Evolutionary conservation across 306 rosid species (phyloP).

Genomic region (Comarum palustre): DNA sequence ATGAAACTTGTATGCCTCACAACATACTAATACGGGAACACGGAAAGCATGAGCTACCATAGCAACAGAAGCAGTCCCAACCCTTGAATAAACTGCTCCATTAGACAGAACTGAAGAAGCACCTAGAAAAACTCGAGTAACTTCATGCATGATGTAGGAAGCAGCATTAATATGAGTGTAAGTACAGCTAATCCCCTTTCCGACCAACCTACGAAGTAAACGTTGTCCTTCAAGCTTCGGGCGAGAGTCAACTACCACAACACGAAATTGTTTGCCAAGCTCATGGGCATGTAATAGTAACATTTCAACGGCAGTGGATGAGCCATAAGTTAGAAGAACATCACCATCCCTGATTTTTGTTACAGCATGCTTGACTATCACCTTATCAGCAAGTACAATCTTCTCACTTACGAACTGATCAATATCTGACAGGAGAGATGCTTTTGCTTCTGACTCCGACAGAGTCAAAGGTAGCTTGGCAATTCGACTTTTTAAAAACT

Average conservation of each 20-base stretch:
- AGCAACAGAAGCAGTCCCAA: constrained; percentile 87
- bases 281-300: constrained; percentile 64
- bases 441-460: constrained; percentile 70
- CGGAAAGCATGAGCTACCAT: constrained; percentile 87
- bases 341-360: constrained; percentile 84
- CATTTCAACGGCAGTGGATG: constrained; percentile 73
- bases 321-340: constrained; percentile 79
- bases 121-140: constrained; percentile 75
- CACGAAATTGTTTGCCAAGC: constrained; percentile 69
- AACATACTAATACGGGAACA: constrained; percentile 83
- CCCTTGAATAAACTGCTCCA: constrained; percentile 87
- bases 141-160: constrained; percentile 83
- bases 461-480: constrained; percentile 53
- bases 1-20: constrained; percentile 89
- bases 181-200: constrained; percentile 73
- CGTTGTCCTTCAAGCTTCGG: constrained; percentile 82
- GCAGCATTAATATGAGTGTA: constrained; percentile 77
- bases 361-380: constrained; percentile 72
- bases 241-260: constrained; percentile 81
- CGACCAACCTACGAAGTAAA: constrained; percentile 66
- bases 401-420: constrained; percentile 67
- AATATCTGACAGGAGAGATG: constrained; percentile 63
- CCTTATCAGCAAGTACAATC: constrained; percentile 75
- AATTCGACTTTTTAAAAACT: constrained; percentile 64
- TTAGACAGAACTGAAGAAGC: constrained; percentile 72